These are phyloP conservation scores for Neurospora intermedia DNA, from an alignment of 495 filamentous ascomycete genomes.

Conservation along the genomic window DNA sequence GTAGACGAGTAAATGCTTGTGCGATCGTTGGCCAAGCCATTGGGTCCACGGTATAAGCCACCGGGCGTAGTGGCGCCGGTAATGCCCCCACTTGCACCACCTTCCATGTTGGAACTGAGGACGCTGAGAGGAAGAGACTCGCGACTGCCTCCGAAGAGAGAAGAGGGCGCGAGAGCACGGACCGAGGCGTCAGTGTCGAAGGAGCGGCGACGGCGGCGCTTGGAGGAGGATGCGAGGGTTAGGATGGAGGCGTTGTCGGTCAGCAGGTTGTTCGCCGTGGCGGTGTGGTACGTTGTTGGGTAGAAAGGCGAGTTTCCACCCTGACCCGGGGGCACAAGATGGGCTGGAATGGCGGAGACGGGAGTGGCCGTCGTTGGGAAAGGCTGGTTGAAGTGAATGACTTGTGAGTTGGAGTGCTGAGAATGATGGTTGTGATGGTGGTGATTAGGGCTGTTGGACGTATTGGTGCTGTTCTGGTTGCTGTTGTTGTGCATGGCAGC, in stretches of 20 bases:
- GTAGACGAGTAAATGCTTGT: slow-evolving; percentile 80
- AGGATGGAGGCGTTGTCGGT: slow-evolving; percentile 94
- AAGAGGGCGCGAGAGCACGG: slow-evolving; percentile 83
- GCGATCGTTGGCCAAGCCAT: slow-evolving; percentile 62
- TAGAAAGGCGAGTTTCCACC: slow-evolving; percentile 34
- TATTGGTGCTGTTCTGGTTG: slow-evolving; percentile 20
- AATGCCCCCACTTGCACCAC: slow-evolving; percentile 13
- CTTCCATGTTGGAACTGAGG: slow-evolving; percentile 64
- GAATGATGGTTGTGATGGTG: slow-evolving; percentile 19
- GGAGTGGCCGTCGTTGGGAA: slow-evolving; percentile 62
- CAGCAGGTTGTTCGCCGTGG: slow-evolving; percentile 83
- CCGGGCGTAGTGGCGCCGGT: slow-evolving; percentile 27
- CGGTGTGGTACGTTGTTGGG: slow-evolving; percentile 74
- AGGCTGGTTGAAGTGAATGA: slow-evolving; percentile 77
- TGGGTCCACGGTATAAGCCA: slow-evolving; percentile 53
- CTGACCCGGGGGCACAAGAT: slow-evolving; percentile 48
- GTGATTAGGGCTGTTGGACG: slow-evolving; percentile 22
- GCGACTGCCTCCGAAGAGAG: slow-evolving; percentile 77
- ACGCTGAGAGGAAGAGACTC: slow-evolving; percentile 85
- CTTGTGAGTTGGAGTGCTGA: slow-evolving; percentile 40
- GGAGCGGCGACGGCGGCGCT: slow-evolving; percentile 75
- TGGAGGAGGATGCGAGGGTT: slow-evolving; percentile 91
- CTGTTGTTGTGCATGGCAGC: slow-evolving; percentile 54
- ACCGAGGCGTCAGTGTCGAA: slow-evolving; percentile 95
- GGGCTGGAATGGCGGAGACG: slow-evolving; percentile 69